These are phyloP conservation scores for Aureobasidium sp. DNA, from an alignment of 2,329 filamentous ascomycete genomes.

Conservation along the genomic window DNA sequence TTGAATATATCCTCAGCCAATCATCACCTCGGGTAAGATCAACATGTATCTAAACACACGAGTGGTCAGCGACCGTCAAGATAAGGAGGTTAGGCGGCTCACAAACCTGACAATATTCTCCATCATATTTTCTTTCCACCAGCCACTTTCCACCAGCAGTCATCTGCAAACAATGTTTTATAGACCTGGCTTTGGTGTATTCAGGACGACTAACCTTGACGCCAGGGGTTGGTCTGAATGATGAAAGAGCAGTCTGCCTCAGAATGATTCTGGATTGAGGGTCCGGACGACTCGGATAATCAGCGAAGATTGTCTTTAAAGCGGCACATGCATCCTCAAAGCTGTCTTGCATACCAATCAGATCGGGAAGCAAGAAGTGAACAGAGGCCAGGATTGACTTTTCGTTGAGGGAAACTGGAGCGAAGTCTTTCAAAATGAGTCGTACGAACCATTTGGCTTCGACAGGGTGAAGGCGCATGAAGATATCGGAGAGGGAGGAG, in stretches of 20 bases:
- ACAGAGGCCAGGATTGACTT: conserved; percentile 48
- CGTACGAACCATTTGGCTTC: conserved; percentile 86
- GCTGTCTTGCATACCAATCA: conserved; percentile 62
- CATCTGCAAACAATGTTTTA: conserved; percentile 66
- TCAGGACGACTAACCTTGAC: conserved; percentile 37
- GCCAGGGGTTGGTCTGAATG: conserved; percentile 31
- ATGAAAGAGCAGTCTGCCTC: conserved; percentile 30
- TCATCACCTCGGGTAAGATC: conserved; percentile 49
- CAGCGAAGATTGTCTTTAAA: conserved; percentile 36
- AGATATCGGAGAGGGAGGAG: conserved; percentile 17
- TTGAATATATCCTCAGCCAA: conserved; percentile 76
- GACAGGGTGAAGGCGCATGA: conserved; percentile 50
- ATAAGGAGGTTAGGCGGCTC: no score
- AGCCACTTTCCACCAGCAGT: conserved; percentile 53
- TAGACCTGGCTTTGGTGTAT: conserved; percentile 40
- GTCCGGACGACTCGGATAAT: conserved; percentile 30
- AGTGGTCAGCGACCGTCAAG: neutral
- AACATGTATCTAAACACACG: conserved; percentile 52
- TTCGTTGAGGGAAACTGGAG: conserved; percentile 56
- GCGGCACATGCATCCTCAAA: conserved; percentile 52
- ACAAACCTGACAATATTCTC: conserved; percentile 64
- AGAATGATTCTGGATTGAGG: conserved; percentile 23
- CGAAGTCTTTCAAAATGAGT: conserved; percentile 66
- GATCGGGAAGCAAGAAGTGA: conserved; percentile 60
- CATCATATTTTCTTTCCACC: conserved; percentile 75